Evolutionary conservation across 495 filamentous ascomycete species (phyloP), one percentile per base, ranked within the genome.

Genomic region (Tuber indicum): DNA sequence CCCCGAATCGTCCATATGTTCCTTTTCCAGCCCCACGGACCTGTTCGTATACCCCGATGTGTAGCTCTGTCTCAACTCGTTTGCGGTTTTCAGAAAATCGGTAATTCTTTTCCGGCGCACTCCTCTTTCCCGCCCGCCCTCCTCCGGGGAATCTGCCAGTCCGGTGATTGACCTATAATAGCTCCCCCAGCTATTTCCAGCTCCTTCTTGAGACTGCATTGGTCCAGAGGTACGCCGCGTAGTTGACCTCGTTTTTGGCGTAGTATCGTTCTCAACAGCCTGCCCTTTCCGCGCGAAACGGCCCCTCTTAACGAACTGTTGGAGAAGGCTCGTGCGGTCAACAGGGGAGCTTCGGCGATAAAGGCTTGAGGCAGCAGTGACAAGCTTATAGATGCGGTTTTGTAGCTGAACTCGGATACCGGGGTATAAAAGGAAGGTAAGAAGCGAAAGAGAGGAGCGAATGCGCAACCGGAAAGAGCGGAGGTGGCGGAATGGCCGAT

Each of bases 1-100:
- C 12, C 75, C 77, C 7, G 91, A 87, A 2, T 91, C 92, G 58
- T 89, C 87, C 69, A 90, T 87, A 46, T 91, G 87, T 8, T 84
- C 75, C 32, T 85, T 82, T 47, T 88, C 86, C 17, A 87, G 86
- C 32, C 86, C 87, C 21, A 87, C 85, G 69, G 87, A 86, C 76
- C 89, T 87, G 19, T 87, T 88, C 3, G 85, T 75, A 84, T 88
- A 89, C 75, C 87, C 87, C 23, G 87, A 84, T 14, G 86, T 84
- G 84, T 99, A 99, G 44, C 91, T 90, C 85, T 98, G 94, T 75
- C 93, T 89, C 77, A 98, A 84, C 85, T 98, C 94, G 79, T 94
- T 96, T 32, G 95, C 96, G 45, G 94, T 93, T 52, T 92, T 93
- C 42, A 96, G 84, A 82, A 94, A 96, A 21, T 92, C 93, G 42